A percentile compares a stretch with the other conserved stretches of the same genome.
These are phyloP conservation scores for Phytophthora ohioensis DNA, from an alignment of 352 stramenopile genomes.

Conservation along the genomic window DNA sequence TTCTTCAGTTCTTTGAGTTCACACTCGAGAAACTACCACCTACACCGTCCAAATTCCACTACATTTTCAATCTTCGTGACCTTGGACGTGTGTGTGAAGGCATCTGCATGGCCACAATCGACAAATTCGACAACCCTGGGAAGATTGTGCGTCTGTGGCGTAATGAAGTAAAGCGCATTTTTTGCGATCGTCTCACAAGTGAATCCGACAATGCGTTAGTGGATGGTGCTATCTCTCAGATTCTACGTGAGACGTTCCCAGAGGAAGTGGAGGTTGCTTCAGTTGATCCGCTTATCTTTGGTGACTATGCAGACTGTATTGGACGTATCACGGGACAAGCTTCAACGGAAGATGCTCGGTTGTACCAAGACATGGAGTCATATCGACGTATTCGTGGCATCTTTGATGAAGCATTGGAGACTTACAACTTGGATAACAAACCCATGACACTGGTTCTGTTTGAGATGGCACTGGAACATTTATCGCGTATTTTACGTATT, in stretches of 20 bases:
- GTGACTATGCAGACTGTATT: conserved; percentile 92
- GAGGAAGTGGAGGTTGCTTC: conserved; percentile 74
- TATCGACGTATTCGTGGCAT: conserved; percentile 92
- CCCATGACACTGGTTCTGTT: conserved; percentile 96
- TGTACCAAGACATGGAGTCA: conserved; percentile 95
- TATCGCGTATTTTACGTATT: conserved; percentile 94
- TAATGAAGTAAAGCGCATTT: conserved; percentile 94
- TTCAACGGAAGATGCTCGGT: conserved; percentile 78
- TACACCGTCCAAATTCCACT: conserved; percentile 96
- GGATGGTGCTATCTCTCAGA: conserved; percentile 73
- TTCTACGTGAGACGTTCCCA: conserved; percentile 80
- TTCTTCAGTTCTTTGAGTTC: conserved; percentile 92
- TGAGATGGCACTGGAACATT: conserved; percentile 95
- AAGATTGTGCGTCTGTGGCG: conserved; percentile 92
- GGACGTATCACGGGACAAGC: conserved; percentile 68
- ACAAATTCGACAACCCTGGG: conserved; percentile 79
- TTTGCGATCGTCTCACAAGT: conserved; percentile 93
- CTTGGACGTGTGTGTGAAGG: conserved; percentile 95
- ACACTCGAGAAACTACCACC: conserved; percentile 92
- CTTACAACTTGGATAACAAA: conserved; percentile 96
- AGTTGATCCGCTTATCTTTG: conserved; percentile 91
- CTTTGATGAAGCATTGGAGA: conserved; percentile 94
- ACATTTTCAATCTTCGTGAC: conserved; percentile 98
- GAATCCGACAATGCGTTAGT: conserved; percentile 88
- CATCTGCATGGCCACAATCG: conserved; percentile 93